Conservation (phyloP, 2,329 filamentous ascomycete species). For the Diaporthe nobilis region DNA sequence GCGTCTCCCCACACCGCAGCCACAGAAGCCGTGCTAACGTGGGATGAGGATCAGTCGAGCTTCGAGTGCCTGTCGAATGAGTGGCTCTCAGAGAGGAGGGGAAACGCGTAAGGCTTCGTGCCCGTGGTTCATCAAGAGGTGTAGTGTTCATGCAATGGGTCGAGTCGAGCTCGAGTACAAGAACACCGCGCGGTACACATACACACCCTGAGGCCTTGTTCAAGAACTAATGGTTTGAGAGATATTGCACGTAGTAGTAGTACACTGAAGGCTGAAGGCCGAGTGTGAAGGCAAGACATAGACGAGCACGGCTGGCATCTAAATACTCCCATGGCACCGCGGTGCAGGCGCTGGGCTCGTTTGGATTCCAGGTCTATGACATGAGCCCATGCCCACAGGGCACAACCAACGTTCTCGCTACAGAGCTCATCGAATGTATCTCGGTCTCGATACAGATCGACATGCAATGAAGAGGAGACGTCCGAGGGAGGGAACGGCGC, state of each 20-base stretch:
- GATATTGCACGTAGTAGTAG: not conserved
- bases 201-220: not conserved
- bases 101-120: not conserved
- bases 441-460: not conserved
- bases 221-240: not conserved
- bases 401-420: not conserved
- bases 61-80: not conserved
- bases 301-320: not conserved
- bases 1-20: constrained; percentile 35
- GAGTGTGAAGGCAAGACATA: not conserved
- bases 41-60: constrained; percentile 10
- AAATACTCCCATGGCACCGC: constrained; percentile 29
- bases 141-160: constrained; percentile 18
- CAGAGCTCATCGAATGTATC: not conserved
- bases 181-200: not conserved
- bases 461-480: constrained; percentile 2
- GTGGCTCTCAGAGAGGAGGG: not conserved
- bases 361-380: not conserved
- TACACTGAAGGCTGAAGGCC: not conserved
- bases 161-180: constrained; percentile 13
- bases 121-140: not conserved
- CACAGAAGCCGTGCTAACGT: constrained; percentile 34
- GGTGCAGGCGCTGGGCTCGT: not conserved
- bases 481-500: constrained; percentile 31
- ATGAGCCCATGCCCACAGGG: not conserved